A percentile compares a stretch with the other conserved stretches of the same genome.
Conservation (phyloP, 2,329 filamentous ascomycete genomes). For the Fonsecaea pugnacius region DNA sequence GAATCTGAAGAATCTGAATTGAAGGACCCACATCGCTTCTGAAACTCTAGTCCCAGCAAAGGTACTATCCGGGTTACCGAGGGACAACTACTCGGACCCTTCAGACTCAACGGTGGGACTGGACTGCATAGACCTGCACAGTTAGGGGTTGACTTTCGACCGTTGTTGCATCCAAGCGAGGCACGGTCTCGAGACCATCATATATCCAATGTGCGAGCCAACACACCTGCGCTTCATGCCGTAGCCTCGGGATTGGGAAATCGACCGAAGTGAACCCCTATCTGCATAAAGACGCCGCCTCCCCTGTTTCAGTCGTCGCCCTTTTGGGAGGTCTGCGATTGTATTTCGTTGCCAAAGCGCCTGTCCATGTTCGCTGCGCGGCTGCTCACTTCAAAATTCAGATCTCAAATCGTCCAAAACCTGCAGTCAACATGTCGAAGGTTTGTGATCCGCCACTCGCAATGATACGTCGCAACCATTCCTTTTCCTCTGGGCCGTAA, state of each 20-base stretch:
- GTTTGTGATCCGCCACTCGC: not conserved
- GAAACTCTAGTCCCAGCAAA: not conserved
- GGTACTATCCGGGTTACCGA: not conserved
- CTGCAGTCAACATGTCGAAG: not conserved
- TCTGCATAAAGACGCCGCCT: not conserved
- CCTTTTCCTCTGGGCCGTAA: not conserved
- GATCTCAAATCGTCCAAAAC: not conserved
- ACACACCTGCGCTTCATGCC: not conserved
- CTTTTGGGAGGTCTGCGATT: not conserved
- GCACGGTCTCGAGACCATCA: not conserved
- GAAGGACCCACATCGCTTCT: not conserved
- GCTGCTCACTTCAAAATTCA: not conserved
- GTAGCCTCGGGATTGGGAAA: not conserved
- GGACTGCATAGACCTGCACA: not conserved
- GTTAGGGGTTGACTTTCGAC: not conserved
- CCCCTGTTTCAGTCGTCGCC: not conserved
- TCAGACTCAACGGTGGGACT: not conserved
- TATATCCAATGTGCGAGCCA: not conserved
- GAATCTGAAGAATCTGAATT: not conserved
- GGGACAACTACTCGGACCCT: not conserved
- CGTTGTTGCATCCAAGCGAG: not conserved
- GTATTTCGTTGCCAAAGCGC: not conserved
- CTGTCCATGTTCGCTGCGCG: not conserved
- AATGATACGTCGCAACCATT: not conserved
- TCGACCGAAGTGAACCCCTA: not conserved